phyloP scores from a whole-genome alignment of 176 grass and related monocot species.

The Rhynchospora pubera region DNA sequence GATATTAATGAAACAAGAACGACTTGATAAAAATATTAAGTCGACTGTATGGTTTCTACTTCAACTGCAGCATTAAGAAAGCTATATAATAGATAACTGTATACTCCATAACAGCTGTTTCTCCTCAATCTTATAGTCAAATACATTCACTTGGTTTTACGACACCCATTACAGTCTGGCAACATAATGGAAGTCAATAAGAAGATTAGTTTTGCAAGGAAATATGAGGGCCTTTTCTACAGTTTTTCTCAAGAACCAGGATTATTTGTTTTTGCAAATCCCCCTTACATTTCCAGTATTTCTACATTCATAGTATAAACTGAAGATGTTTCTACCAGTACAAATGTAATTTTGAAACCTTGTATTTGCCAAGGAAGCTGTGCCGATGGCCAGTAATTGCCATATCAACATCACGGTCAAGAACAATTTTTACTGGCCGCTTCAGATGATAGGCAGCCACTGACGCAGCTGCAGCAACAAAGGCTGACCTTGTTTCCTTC shows the following conservation, averaged over 20 bases:
- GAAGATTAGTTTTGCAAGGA: not conserved
- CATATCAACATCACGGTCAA: conserved; percentile 93
- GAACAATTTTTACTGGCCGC: conserved; percentile 75
- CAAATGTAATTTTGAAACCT: conserved; percentile 32
- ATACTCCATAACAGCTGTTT: not conserved
- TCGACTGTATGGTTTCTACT: not conserved
- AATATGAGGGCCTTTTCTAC: not conserved
- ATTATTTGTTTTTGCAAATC: not conserved
- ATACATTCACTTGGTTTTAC: not conserved
- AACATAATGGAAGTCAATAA: not conserved
- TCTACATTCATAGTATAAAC: not conserved
- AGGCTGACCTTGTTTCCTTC: conserved; percentile 83
- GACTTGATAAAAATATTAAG: not conserved
- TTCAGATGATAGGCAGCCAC: conserved; percentile 61
- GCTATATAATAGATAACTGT: not conserved
- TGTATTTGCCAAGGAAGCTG: conserved; percentile 91
- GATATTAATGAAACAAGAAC: not conserved
- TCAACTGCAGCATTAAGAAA: not conserved
- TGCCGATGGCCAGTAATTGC: conserved; percentile 80
- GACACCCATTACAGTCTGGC: no score
- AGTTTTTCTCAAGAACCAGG: not conserved
- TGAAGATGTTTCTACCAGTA: not conserved
- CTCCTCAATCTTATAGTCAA: not conserved
- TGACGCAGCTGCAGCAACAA: conserved; percentile 68
- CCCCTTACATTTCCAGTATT: not conserved